Evolutionary conservation across 148 eudicot genomes (phyloP).

Genomic region (Vaccinium vitisidaea): DNA sequence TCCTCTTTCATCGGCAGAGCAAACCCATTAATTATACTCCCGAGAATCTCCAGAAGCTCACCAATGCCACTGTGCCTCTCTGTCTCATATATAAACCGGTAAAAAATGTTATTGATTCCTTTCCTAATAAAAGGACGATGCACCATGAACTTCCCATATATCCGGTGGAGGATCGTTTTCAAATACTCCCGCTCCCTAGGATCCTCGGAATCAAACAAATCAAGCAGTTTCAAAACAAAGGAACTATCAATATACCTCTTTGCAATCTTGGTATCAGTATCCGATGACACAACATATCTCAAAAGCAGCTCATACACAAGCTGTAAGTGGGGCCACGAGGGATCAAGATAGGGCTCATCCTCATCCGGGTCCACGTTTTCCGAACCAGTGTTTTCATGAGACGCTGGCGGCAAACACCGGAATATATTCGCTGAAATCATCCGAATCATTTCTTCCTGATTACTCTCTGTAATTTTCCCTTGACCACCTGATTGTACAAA

Average conservation of each 20-base stretch:
- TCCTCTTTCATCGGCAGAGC: slow-evolving; percentile 76
- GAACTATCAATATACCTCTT: slow-evolving; percentile 57
- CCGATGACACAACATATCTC: slow-evolving; percentile 52
- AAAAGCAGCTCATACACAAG: slow-evolving; percentile 58
- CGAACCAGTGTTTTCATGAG: slow-evolving; percentile 54
- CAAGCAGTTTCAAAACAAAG: slow-evolving; percentile 51
- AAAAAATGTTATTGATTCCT: slow-evolving; percentile 54
- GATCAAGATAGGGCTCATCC: slow-evolving; percentile 58
- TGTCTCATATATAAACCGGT: slow-evolving; percentile 56
- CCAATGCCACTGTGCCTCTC: slow-evolving; percentile 62
- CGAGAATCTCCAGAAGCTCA: slow-evolving; percentile 65
- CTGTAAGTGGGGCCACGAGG: slow-evolving; percentile 64
- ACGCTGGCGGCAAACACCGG: slow-evolving; percentile 46
- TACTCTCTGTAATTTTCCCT: slow-evolving; percentile 47
- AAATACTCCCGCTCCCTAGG: slow-evolving; percentile 52
- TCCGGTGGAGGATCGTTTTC: slow-evolving; percentile 53
- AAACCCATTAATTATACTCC: slow-evolving; percentile 69
- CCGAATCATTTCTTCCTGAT: slow-evolving; percentile 57
- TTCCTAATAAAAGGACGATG: slow-evolving; percentile 63
- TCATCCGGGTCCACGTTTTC: slow-evolving; percentile 52
- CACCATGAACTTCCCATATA: slow-evolving; percentile 65
- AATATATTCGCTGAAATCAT: slow-evolving; percentile 56
- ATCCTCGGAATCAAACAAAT: slow-evolving; percentile 59
- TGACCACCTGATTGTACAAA: slow-evolving; percentile 58
- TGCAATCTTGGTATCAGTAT: slow-evolving; percentile 58